Base-by-base conservation (phyloP, 225 moss, liverwort and hornwort species). In the Polytrichum commune region DNA sequence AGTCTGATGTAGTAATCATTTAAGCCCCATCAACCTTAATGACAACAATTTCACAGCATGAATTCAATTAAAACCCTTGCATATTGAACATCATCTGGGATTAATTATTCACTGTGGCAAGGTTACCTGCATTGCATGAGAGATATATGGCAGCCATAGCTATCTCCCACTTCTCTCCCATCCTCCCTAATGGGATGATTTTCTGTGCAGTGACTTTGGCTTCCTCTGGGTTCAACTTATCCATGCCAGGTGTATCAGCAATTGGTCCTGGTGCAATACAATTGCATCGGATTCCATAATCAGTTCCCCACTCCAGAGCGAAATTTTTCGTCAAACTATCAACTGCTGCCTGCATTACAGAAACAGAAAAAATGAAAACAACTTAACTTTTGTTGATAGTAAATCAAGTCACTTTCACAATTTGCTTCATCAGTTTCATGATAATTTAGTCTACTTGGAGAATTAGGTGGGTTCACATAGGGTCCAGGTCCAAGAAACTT, bases 181-280 rank as follows among this genome's bases (percentile, higher is more conserved):
- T 76, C 66, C 54, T 86, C 66, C 79, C 81, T 4, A 92, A 73
- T 30, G 92, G 90, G 29, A 91, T 65, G 4, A 0, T 0, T 19
- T 13, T 33, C 6, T 28, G 54, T 13, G 30, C 33, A 2, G 30
- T 1, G 6, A 38, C 53, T 46, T 76, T 74, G 27, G 87, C 84
- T 67, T 58, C 76, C 24, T 76, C 79, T 8, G 80, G 84, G 20
- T 30, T 73, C 65, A 97, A 82, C 73, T 97, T 97, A 19, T 80
- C 87, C 88, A 93, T 86, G 76, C 96, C 96, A 8, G 93, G 96
- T 1, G 93, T 97, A 38, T 38, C 83, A 5, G 69, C 79, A 72
- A 97, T 93, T 24, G 96, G 93, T 73, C 96, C 96, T 30, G 93
- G 97, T 58, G 91, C 89, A 69, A 97, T 87, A 65, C 81, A 87